Evolutionary conservation across 2,329 filamentous ascomycete genomes (phyloP).

Genomic region (Aspergillus intermedius): DNA sequence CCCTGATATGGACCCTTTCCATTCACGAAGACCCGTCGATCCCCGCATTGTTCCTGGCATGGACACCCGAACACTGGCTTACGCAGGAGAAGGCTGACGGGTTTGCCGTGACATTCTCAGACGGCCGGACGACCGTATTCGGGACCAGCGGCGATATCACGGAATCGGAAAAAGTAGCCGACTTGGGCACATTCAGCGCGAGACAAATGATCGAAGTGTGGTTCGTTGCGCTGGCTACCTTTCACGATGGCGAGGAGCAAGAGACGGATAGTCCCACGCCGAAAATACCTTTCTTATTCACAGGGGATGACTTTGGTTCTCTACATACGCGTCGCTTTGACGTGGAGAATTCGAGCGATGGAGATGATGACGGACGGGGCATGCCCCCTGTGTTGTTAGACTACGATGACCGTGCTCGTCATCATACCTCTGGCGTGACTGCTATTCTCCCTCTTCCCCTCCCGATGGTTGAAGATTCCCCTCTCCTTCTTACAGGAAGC

Average conservation of each 20-base stretch:
- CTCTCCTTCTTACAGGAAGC: slow-evolving; percentile 72
- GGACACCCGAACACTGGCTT: slow-evolving; percentile 52
- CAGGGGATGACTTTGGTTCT: slow-evolving; percentile 35
- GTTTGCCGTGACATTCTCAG: slow-evolving; percentile 66
- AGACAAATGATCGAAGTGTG: slow-evolving; percentile 34
- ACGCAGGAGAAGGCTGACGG: slow-evolving; percentile 31
- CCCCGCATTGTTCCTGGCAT: slow-evolving; percentile 66
- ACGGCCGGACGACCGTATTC: slow-evolving; percentile 56
- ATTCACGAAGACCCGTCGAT: slow-evolving; percentile 50
- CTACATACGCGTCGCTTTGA: slow-evolving; percentile 27
- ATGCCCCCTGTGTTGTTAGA: slow-evolving; percentile 15
- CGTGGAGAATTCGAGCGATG: slow-evolving; percentile 9
- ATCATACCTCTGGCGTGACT: slow-evolving; percentile 78
- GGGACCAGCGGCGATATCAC: slow-evolving; percentile 30
- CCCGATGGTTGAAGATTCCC: slow-evolving; percentile 37
- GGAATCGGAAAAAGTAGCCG: slow-evolving; percentile 9
- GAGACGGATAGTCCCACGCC: neutral
- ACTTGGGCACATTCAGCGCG: slow-evolving; percentile 23
- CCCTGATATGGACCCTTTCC: slow-evolving; percentile 38
- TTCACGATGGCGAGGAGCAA: slow-evolving; percentile 1
- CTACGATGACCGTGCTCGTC: slow-evolving; percentile 45
- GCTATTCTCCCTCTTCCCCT: slow-evolving; percentile 66
- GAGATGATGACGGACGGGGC: slow-evolving; percentile 9
- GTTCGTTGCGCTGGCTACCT: slow-evolving; percentile 30
- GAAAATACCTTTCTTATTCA: slow-evolving; percentile 26